A percentile compares a stretch with the other conserved stretches of the same genome.
phyloP scores from a whole-genome alignment of 2,329 filamentous ascomycete species.

The Fusarium oxysporum region DNA sequence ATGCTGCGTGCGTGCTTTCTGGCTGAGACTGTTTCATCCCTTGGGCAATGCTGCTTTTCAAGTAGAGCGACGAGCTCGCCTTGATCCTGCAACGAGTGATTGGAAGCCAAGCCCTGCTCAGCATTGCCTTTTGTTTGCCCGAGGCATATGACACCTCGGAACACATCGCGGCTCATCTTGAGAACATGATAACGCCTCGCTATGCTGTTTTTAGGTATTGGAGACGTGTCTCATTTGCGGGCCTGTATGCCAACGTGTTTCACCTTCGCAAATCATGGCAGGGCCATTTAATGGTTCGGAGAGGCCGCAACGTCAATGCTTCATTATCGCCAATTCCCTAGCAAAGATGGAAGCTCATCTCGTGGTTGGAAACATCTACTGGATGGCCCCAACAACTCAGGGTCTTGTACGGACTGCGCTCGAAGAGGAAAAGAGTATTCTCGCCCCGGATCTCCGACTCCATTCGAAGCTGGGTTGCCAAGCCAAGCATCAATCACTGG shows the following conservation, averaged over 20 bases:
- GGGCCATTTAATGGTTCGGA: conserved; percentile 26
- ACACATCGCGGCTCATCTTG: conserved; percentile 35
- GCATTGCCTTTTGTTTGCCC: conserved; percentile 19
- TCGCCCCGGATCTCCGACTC: conserved; percentile 29
- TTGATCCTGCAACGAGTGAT: conserved; percentile 34
- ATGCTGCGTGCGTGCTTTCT: conserved; percentile 30
- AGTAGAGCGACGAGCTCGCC: conserved; percentile 22
- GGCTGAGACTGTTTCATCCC: conserved; percentile 43
- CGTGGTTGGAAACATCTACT: not conserved
- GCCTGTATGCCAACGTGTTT: conserved; percentile 41
- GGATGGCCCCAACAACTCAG: not conserved
- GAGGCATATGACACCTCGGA: conserved; percentile 37
- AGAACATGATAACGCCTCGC: conserved; percentile 27
- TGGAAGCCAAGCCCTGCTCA: conserved; percentile 16
- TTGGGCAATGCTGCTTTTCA: conserved; percentile 23
- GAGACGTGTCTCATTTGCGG: conserved; percentile 40
- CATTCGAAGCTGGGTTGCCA: conserved; percentile 30
- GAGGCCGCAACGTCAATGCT: conserved; percentile 37
- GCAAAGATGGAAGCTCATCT: conserved; percentile 1
- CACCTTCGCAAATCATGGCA: conserved; percentile 32
- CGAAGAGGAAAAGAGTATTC: conserved; percentile 25
- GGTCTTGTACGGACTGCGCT: conserved; percentile 4
- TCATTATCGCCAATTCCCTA: conserved; percentile 16
- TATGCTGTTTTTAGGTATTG: conserved; percentile 31
- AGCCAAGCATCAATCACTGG: conserved; percentile 21